These are phyloP conservation scores for Gorgonomyces haynaldii DNA, from an alignment of 192 early-diverging fungal genomes.

Conservation along the genomic window DNA sequence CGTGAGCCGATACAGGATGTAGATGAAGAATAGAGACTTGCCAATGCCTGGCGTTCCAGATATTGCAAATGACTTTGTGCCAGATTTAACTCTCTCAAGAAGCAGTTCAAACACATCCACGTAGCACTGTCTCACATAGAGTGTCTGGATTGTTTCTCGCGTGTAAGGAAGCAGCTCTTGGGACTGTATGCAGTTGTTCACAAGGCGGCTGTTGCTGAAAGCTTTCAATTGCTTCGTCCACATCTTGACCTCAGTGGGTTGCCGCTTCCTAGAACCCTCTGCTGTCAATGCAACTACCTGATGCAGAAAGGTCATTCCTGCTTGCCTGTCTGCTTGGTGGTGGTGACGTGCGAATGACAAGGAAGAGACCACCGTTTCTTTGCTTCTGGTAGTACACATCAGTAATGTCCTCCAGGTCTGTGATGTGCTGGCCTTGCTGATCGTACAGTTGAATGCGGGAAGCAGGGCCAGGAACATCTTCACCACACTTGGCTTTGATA, in stretches of 20 bases:
- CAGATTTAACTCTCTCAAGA: background rate
- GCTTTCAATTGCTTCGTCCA: constrained; percentile 8
- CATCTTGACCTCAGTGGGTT: background rate
- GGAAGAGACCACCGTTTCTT: background rate
- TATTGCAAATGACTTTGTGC: constrained; percentile 15
- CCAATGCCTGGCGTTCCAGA: constrained; percentile 19
- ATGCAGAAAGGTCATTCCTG: background rate
- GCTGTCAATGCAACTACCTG: background rate
- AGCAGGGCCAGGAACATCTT: constrained; percentile 6
- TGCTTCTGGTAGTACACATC: background rate
- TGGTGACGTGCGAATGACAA: background rate
- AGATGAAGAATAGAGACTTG: constrained; percentile 18
- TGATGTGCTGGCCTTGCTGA: constrained; percentile 6
- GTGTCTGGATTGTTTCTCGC: constrained; percentile 5
- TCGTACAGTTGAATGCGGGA: constrained; percentile 1
- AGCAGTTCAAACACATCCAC: constrained; percentile 16
- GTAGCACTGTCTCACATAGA: constrained; percentile 17
- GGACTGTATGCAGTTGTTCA: constrained; percentile 8
- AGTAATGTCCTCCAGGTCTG: constrained; percentile 4
- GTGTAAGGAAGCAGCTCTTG: constrained; percentile 9
- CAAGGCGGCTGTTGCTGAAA: constrained; percentile 5
- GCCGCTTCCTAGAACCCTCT: background rate
- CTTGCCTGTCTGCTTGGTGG: constrained; percentile 1
- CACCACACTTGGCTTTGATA: background rate
- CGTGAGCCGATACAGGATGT: constrained; percentile 16